Evolutionary conservation across 495 filamentous ascomycete genomes (phyloP), one percentile per base, ranked within the genome.

Genomic region (Hypoxylon trugodes): DNA sequence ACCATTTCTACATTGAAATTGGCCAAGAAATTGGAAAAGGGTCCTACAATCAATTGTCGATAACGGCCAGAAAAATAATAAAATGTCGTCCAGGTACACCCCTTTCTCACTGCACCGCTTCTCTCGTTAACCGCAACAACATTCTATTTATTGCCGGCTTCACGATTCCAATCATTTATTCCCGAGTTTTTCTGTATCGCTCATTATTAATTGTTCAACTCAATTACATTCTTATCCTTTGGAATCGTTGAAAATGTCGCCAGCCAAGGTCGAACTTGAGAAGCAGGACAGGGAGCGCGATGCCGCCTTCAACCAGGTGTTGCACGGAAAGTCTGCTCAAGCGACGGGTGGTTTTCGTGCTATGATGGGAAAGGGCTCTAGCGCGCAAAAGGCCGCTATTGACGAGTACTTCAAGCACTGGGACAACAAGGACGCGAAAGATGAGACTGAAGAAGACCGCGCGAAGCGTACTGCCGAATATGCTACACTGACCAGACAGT

Each of bases 341-440:
- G 83, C 87, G 13, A 74, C 79, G 22, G 90, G 87, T 68, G 92
- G 91, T 69, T 84, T 97, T 69, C 77, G 83, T 64, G 90, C 95
- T 59, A 91, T 97, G 89, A 79, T 96, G 53, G 81, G 82, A 69
- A 98, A 98, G 80, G 89, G 94, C 76, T 79, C 82, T 47, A 80
- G 79, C 8, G 92, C 95, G 2, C 91, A 98, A 74, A 86, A 93
- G 79, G 86, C 91, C 43, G 94, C 95, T 45, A 86, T 96, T 28
- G 93, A 97, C 70, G 94, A 98, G 77, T 98, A 98, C 81, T 98
- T 97, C 87, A 98, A 97, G 87, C 96, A 97, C 77, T 98, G 94
- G 90, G 95, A 98, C 79, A 91, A 96, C 82, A 95, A 98, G 81
- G 75, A 74, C 53, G 90, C 93, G 33, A 86, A 82, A 36, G 81